A percentile compares a stretch with the other conserved stretches of the same genome.
phyloP scores from a whole-genome alignment of 164 flowering plant species.

The Vitis vinifera region ASM3070453v1 NC_081818.1:22594001-22594500 shows the following conservation, averaged over 20 bases:
- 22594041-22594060: too few relatives aligned
- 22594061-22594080: too few relatives aligned
- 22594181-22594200: conserved; percentile 25
- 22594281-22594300: not conserved
- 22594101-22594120: too few relatives aligned
- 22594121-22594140: not conserved
- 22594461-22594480: conserved; percentile 63
- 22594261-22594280: conserved; percentile 49
- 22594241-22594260: conserved; percentile 30
- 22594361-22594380: not conserved
- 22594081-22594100: too few relatives aligned
- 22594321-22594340: too few relatives aligned
- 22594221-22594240: conserved; percentile 3
- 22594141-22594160: conserved; percentile 9
- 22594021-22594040: too few relatives aligned
- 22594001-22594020: too few relatives aligned
- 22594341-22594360: too few relatives aligned
- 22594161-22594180: conserved; percentile 68
- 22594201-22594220: conserved; percentile 27
- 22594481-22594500: conserved; percentile 17
- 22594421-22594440: conserved; percentile 22
- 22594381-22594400: conserved; percentile 20
- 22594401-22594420: conserved; percentile 36
- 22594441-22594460: conserved; percentile 2
- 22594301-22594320: conserved; percentile 23